phyloP scores from a whole-genome alignment of 768 basidiomycete genomes.

The Suillus subluteus region DNA sequence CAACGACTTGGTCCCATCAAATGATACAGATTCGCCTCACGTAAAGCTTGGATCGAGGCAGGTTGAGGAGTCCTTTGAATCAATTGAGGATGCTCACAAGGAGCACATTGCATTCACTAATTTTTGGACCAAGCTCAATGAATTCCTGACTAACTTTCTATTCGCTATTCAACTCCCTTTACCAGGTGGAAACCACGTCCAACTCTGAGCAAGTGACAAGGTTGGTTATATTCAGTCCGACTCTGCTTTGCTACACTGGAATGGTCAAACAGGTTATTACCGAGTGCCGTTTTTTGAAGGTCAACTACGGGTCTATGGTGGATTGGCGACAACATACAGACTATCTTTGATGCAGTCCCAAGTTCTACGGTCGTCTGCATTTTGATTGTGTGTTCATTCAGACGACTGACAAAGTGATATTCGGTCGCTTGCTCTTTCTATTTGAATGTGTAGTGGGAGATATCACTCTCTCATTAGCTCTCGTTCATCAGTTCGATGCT shows the following conservation, averaged over 20 bases:
- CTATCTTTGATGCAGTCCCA: conserved; percentile 33
- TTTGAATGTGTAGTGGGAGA: conserved; percentile 23
- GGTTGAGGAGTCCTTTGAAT: too few species aligned
- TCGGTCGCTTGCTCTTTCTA: conserved; percentile 24
- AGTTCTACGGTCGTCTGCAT: conserved; percentile 28
- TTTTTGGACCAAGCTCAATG: too few species aligned
- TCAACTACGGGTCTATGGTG: conserved; percentile 31
- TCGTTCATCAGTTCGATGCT: conserved; percentile 25
- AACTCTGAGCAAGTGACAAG: not conserved
- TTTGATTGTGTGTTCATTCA: conserved; percentile 36
- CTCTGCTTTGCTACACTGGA: not conserved
- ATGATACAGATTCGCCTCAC: not conserved
- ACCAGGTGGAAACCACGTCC: too few species aligned
- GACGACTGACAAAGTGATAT: conserved; percentile 14
- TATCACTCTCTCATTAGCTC: not conserved
- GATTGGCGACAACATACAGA: conserved; percentile 33
- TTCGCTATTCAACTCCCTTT: too few species aligned
- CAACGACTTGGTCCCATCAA: not conserved
- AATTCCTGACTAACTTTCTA: not conserved
- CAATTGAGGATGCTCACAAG: too few species aligned
- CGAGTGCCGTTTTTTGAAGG: conserved; percentile 21
- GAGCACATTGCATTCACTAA: too few species aligned
- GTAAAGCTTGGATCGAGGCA: not conserved
- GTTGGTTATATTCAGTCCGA: too few species aligned
- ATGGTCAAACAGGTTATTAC: too few species aligned